Base-by-base conservation (phyloP, 2,329 filamentous ascomycete species). In the Endothia cerciana region DNA sequence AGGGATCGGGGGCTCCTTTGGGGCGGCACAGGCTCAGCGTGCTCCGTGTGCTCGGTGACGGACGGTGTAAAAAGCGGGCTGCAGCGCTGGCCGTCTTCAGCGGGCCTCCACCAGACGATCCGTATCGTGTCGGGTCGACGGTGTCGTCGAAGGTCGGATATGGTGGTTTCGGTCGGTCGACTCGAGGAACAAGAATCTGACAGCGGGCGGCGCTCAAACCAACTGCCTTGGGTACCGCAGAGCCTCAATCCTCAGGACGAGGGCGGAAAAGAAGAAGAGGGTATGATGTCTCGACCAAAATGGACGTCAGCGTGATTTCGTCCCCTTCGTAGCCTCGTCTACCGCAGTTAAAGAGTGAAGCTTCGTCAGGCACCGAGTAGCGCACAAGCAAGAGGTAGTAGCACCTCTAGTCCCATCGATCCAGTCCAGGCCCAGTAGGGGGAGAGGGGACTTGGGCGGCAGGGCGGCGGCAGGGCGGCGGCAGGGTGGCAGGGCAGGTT, bases 131-230 rank as follows among this genome's bases (percentile, higher is more conserved):
- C 60, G 57, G 43, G 56, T 59, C 36, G 63, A 43, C 51, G 45
- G 25, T 45, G 45, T 61, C 36, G 13, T 36, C 60, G 60, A 60
- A 55, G 38, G 53, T 28, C 22, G 47, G 47, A 22, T 56, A n/a
- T 33, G 53, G 22, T 45, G 53, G 45, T 38, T 43, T 43, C 53
- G 53, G 55, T 55, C 28, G 41, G 41, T 59, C 33, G 33, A 65
- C 57, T 75, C 73, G 72, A 72, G 66, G 72, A 69, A 68, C 59
- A 76, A 71, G 71, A 72, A 59, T 68, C 69, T 74, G 63, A 64
- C 19, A 73, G 68, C 64, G 73, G 30, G 68, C 73, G n/a, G 71
- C 71, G 72, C 73, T 59, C 59, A 58, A 47, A 47, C 57, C 43
- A 53, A 36, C 41, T n/a, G 53, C 53, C 30, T 15, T 11, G 17